Percentiles rank a stretch among this genome's conserved stretches.
phyloP scores from a whole-genome alignment of 768 basidiomycete genomes.

The Hericium rajendrae region DNA sequence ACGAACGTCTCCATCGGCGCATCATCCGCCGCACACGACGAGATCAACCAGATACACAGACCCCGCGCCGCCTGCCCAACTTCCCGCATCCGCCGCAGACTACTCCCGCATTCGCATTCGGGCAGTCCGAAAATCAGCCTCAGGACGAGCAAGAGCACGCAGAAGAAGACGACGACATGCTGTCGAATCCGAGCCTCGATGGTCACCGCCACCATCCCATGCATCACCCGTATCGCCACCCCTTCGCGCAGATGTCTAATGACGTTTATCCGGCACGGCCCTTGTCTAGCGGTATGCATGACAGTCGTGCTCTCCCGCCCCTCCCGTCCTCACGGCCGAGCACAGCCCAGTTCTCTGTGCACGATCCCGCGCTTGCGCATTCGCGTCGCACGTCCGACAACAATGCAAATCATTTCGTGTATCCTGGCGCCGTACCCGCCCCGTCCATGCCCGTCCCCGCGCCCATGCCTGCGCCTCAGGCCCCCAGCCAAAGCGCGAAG shows the following conservation, averaged over 20 bases:
- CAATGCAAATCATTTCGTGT: conserved; percentile 19
- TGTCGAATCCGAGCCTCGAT: conserved; percentile 85
- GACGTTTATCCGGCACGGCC: neutral
- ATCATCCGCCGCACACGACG: conserved; percentile 33
- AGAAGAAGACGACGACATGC: conserved; percentile 46
- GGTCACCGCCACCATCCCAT: conserved; percentile 18
- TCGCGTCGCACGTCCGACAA: conserved; percentile 41
- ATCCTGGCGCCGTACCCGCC: conserved; percentile 12
- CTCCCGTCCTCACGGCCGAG: conserved; percentile 18
- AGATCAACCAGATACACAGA: conserved; percentile 40
- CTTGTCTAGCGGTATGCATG: neutral
- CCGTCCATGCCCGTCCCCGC: conserved; percentile 7
- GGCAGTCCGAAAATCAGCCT: conserved; percentile 11
- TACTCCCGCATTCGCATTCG: conserved; percentile 26
- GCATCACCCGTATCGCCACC: neutral
- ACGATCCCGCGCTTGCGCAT: conserved; percentile 57
- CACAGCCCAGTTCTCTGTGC: conserved; percentile 50
- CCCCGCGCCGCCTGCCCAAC: conserved; percentile 64
- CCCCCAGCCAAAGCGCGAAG: conserved; percentile 15
- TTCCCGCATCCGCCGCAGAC: conserved; percentile 71
- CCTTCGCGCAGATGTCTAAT: neutral
- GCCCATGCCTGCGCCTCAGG: conserved; percentile 12
- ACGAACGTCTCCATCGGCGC: conserved; percentile 54
- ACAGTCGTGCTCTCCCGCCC: neutral
- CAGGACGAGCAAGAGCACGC: conserved; percentile 18